Conservation (phyloP, 495 filamentous ascomycete species). For the Haplographium delicatum region DNA sequence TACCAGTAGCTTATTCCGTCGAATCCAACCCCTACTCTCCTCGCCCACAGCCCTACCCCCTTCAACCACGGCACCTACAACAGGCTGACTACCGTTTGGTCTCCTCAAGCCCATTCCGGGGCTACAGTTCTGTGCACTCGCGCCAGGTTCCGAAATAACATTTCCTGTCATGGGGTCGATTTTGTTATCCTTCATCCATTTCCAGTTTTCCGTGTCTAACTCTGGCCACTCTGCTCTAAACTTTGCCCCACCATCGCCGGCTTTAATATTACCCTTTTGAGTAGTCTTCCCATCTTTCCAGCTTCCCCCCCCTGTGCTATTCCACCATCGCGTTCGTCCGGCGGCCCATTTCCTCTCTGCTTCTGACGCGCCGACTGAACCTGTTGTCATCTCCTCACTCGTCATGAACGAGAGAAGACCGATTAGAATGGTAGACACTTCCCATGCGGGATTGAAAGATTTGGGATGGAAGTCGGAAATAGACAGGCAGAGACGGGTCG, state of each 20-base stretch:
- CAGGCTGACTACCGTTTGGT: slow-evolving; percentile 59
- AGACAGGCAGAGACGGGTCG: slow-evolving; percentile 84
- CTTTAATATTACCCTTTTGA: slow-evolving; percentile 50
- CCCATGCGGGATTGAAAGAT: slow-evolving; percentile 99
- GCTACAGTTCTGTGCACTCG: slow-evolving; percentile 48
- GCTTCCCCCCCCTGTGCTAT: slow-evolving; percentile 89
- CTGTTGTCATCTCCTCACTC: slow-evolving; percentile 97
- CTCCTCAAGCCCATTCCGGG: slow-evolving; percentile 37
- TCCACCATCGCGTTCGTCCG: slow-evolving; percentile 87
- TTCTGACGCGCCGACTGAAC: slow-evolving; percentile 74
- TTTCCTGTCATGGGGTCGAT: slow-evolving; percentile 60
- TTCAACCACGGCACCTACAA: slow-evolving; percentile 76
- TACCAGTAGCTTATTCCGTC: slow-evolving; percentile 69
- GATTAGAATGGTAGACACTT: slow-evolving; percentile 92
- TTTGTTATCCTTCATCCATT: slow-evolving; percentile 79
- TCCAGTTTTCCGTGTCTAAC: slow-evolving; percentile 85
- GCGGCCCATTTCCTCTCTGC: slow-evolving; percentile 75
- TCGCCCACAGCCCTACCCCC: slow-evolving; percentile 66
- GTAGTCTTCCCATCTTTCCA: slow-evolving; percentile 34
- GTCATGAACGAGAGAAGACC: slow-evolving; percentile 97
- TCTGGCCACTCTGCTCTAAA: slow-evolving; percentile 90
- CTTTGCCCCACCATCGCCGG: slow-evolving; percentile 87
- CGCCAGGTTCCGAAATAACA: slow-evolving; percentile 31
- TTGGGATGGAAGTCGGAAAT: slow-evolving; percentile 97
- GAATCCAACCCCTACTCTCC: slow-evolving; percentile 75